Evolutionary conservation across 345 rosid genomes (phyloP), one percentile per base, ranked within the genome.

Genomic region (Murraya paniculata): DNA sequence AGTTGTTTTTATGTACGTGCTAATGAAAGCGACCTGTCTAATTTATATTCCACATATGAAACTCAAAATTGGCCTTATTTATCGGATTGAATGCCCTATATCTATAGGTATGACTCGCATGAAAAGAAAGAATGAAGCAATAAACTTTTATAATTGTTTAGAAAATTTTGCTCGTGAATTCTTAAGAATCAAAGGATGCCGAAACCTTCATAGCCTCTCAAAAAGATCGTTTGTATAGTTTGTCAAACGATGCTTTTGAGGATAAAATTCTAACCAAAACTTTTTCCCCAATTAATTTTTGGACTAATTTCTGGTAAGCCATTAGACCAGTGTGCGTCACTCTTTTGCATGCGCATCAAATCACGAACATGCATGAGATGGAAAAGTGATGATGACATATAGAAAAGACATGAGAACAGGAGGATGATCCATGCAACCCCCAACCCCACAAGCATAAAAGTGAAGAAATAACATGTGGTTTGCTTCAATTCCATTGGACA

Each of bases 381-480:
- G 56, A 53, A 53, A 53, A 18, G 22, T 18, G 56, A 53, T 18
- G 56, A 18, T 53, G 57, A 4, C 57, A 53, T 1, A 53, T 53
- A 53, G 1, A 53, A 18, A 18, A 53, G 57, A 53, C 57, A 53
- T 4, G 22, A 50, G 56, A 11, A 41, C 2, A 41, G 50, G 16
- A 50, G 56, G 18, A 50, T 14, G 56, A 50, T 50, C 56, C 5
- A 50, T 6, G 38, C 38, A n/a, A 38, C 6, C 9, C 33, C 22
- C 19, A 45, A 31, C 77, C 77, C 82, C 75, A 58, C 80, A 76
- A 67, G 81, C 75, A 76, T 38, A 19, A 65, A 21, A 72, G 73
- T 50, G 76, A 72, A 76, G 31, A 45, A 33, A 55, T 16, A 56
- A 60, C 81, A 81, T 76, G 84, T 81, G 86, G 25, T 10, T 13